Conservation (phyloP, 257 asterid species). For the Solanum ahanhuiri region DNA sequence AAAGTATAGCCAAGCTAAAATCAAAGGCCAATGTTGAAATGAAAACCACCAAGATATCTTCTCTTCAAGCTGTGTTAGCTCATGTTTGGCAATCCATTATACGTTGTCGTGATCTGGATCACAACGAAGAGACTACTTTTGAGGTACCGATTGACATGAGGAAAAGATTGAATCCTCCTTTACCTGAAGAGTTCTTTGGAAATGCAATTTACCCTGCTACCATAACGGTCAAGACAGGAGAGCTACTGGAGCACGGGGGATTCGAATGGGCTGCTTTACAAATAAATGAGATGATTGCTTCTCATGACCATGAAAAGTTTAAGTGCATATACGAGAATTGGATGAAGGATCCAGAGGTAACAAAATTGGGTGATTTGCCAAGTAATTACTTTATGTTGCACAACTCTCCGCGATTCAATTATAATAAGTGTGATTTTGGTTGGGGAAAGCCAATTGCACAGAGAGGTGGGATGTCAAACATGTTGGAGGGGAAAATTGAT, state of each 20-base stretch:
- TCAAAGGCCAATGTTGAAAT: slow-evolving; percentile 26
- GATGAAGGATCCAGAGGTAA: no score
- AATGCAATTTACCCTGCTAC: neutral
- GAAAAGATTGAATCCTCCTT: slow-evolving; percentile 16
- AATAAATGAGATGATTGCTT: slow-evolving; percentile 12
- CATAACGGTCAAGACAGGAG: neutral
- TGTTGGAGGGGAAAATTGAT: no score
- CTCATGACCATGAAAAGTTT: neutral
- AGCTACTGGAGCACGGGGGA: neutral
- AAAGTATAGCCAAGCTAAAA: slow-evolving; percentile 17
- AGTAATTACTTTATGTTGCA: no score
- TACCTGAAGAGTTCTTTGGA: slow-evolving; percentile 30
- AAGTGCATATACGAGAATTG: no score
- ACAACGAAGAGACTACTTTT: neutral
- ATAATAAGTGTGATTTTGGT: no score
- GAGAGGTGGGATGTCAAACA: no score
- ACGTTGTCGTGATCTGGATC: slow-evolving; percentile 7
- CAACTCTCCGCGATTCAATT: no score
- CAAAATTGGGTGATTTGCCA: no score
- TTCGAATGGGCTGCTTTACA: slow-evolving; percentile 11
- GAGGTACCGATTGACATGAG: slow-evolving; percentile 11
- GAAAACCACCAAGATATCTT: slow-evolving; percentile 8
- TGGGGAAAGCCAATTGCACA: no score
- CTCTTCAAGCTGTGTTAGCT: slow-evolving; percentile 43
- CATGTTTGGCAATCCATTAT: slow-evolving; percentile 32